Evolutionary conservation across 768 basidiomycete species (phyloP), one percentile per base, ranked within the genome.

Genomic region (Serendipita sp.): DNA sequence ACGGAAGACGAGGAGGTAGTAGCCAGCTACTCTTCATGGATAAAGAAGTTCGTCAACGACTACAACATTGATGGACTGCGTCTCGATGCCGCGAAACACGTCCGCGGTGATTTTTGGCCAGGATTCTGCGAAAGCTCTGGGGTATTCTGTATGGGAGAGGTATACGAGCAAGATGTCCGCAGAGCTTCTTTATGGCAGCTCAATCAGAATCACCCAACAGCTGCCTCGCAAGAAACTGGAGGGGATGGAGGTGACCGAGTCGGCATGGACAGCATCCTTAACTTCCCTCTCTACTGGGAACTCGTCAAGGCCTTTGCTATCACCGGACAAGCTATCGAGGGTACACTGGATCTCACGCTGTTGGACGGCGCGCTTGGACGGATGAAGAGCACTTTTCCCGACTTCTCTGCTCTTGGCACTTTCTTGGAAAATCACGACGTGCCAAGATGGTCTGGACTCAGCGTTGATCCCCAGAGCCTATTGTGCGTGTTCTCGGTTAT

Each of bases 141-240:
- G 13, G 85, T 91, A 9, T 91, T 86, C 74, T 91, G 87, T 68
- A 85, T 91, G 61, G 91, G 91, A 42, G 90, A 92, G 73, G 85
- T 93, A 51, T 78, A 81, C 64, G 79, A 78, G 48, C 70, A 74
- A 60, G 74, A 83, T 60, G 71, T 82, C 51, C 72, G 34, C 63
- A 0, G 17, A 58, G 53, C 53, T 2, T 22, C 53, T 24, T 24
- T 22, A 22, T 61, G 42, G 60, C 34, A 41, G 41, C 20, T 20
- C 38, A 61, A 61, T 38, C 34, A 7, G 5, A 38, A 14, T n/a
- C 53, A 58, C 11, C 53, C 53, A 13, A 41, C 60, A 22, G 60
- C 60, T 24, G 33, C 16, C 4, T n/a, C 60, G 7, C 20, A 30
- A 16, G 60, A 34, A 58, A 22, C 53, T 28, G 53, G 53, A 17